Evolutionary conservation across 2,329 filamentous ascomycete genomes (phyloP), one percentile per base, ranked within the genome.

Genomic region (Colletotrichum spaethianum): DNA sequence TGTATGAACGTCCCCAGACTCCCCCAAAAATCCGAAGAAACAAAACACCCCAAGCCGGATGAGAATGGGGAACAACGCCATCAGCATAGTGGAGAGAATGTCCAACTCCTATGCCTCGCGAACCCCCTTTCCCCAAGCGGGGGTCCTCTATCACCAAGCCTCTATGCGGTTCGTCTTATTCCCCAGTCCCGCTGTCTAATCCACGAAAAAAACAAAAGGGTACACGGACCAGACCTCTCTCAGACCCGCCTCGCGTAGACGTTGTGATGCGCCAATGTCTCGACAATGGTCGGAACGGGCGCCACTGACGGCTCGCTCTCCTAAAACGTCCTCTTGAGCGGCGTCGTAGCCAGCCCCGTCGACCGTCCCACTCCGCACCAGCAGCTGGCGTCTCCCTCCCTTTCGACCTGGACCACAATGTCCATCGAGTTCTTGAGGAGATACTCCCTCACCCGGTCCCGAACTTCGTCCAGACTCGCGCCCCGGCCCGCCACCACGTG

Each of bases 391-490:
- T 97, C 94, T 0, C 93, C 94, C 78, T 98, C 94, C 57, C 92
- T 86, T 82, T 98, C 96, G 1, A 97, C 93, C 82, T 98, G 96
- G 6, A 98, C 89, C 33, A 97, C 91, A 16, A 95, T 90, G 77
- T 98, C 92, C 83, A 98, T 93, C 52, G 91, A 90, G 75, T 93
- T 89, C 63, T 89, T 89, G 9, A 87, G 83, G 28, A 98, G 85
- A 75, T 95, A 96, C 53, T 90, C 87, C 55, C 88, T 86, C 0
- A 95, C 93, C n/a, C 95, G 88, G 72, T 94, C 90, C 62, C 94
- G 88, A 7, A 98, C 94, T 74, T 98, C 95, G 76, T 97, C 94
- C 67, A 95, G 80, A 76, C 95, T 91, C 2, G 92, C 91, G 2
- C 88, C 90, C 31, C 90, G 89, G 0, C 91, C 90, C 0, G 94